phyloP scores from a whole-genome alignment of 1,139 yeast species.

The Yamadazyma buinensis region DNA sequence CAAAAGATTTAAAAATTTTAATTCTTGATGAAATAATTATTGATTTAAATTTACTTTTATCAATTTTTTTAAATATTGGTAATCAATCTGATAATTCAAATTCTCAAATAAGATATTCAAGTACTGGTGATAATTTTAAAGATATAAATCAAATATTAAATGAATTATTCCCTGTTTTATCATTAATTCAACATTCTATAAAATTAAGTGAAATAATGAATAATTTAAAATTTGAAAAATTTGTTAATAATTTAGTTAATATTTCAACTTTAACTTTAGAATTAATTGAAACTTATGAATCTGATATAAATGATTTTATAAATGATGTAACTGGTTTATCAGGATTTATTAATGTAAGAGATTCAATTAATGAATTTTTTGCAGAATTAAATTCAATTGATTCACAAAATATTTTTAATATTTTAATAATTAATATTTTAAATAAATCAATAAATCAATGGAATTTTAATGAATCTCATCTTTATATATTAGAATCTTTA shows the following conservation, averaged over 20 bases:
- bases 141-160: constrained; percentile 10
- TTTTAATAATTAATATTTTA: constrained; percentile 17
- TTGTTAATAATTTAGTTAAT: constrained; percentile 21
- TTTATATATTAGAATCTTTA: constrained; percentile 38
- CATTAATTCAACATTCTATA: constrained; percentile 24
- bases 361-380: constrained; percentile 48
- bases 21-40: constrained; percentile 7
- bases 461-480: constrained; percentile 34
- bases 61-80: constrained; percentile 7
- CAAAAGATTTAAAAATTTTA: constrained; percentile 15
- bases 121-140: constrained; percentile 3
- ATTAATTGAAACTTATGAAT: constrained; percentile 28
- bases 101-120: neutral
- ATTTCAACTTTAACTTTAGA: constrained; percentile 25
- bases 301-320: constrained; percentile 66
- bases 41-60: constrained; percentile 10
- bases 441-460: constrained; percentile 13
- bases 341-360: constrained; percentile 47
- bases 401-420: constrained; percentile 24
- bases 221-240: constrained; percentile 9
- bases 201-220: constrained; percentile 13
- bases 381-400: constrained; percentile 41
- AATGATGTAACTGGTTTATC: constrained; percentile 69
- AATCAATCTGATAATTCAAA: constrained; percentile 2
- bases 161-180: constrained; percentile 8